A percentile compares a stretch with the other conserved stretches of the same genome.
Conservation (phyloP, 2,329 filamentous ascomycete genomes). For the Hysterium pulicare region DNA sequence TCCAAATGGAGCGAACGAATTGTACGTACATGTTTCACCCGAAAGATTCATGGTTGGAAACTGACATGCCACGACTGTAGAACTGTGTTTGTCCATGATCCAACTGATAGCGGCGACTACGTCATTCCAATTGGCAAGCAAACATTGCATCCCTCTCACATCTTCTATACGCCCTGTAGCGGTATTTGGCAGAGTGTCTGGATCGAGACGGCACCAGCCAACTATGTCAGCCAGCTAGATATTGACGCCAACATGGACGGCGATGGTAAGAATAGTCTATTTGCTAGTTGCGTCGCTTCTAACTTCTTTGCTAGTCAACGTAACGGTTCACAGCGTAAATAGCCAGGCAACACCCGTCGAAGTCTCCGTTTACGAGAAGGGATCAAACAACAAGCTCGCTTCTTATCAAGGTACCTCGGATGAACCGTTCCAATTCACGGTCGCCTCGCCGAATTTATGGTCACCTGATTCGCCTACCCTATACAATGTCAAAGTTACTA, state of each 20-base stretch:
- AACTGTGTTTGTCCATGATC: conserved; percentile 64
- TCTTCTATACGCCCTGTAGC: conserved; percentile 70
- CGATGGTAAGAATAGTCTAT: conserved; percentile 17
- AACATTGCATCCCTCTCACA: conserved; percentile 54
- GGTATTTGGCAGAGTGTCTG: conserved; percentile 75
- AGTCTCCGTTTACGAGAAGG: conserved; percentile 37
- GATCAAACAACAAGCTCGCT: conserved; percentile 40
- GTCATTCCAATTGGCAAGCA: conserved; percentile 68
- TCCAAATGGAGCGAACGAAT: conserved; percentile 48
- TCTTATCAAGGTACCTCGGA: conserved; percentile 48
- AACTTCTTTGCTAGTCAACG: conserved; percentile 45
- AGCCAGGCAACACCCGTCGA: conserved; percentile 34
- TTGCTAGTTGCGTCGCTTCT: conserved; percentile 11
- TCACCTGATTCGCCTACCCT: conserved; percentile 60
- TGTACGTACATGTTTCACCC: conserved; percentile 43
- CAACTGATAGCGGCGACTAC: conserved; percentile 55
- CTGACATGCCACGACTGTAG: conserved; percentile 31
- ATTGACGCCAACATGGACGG: conserved; percentile 48
- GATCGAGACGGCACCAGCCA: conserved; percentile 60
- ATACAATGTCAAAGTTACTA: conserved; percentile 60
- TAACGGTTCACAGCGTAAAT: conserved; percentile 52
- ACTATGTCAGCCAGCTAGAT: conserved; percentile 58
- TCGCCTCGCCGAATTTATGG: conserved; percentile 59
- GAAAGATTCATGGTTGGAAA: too few species aligned
- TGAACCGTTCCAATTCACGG: conserved; percentile 52